phyloP scores from a whole-genome alignment of 1,284 basidiomycete species.

The Apiotrichum veenhuisii region DNA sequence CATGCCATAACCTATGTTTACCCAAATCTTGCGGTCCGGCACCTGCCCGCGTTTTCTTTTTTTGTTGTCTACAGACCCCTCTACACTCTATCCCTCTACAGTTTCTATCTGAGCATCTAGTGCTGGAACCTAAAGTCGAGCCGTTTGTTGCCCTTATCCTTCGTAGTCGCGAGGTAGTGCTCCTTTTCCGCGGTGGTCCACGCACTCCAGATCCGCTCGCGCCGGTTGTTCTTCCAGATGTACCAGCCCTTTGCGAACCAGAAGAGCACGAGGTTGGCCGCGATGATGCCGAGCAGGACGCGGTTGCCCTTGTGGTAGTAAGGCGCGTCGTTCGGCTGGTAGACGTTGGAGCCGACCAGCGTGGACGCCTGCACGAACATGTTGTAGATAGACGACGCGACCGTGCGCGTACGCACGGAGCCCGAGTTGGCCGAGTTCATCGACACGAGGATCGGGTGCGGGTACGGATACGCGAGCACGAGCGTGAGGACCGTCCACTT shows the following conservation, averaged over 20 bases:
- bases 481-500: slow-evolving; percentile 19
- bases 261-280: slow-evolving; percentile 21
- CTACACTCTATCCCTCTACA: no score
- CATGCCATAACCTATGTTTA: no score
- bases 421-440: slow-evolving; percentile 30
- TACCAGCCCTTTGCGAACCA: slow-evolving; percentile 27
- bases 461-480: slow-evolving; percentile 21
- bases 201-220: slow-evolving; percentile 29
- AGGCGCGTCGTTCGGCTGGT: slow-evolving; percentile 29
- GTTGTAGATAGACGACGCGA: slow-evolving; percentile 37
- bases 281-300: slow-evolving; percentile 29
- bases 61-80: no score
- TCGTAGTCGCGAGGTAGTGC: slow-evolving; percentile 30
- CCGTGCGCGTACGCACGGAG: slow-evolving; percentile 35
- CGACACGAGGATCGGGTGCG: slow-evolving; percentile 32
- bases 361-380: slow-evolving; percentile 35
- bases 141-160: slow-evolving; percentile 35
- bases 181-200: slow-evolving; percentile 27
- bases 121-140: slow-evolving; percentile 16
- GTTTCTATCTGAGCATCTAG: no score
- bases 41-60: no score
- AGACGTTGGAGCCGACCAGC: slow-evolving; percentile 38
- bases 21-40: no score
- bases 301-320: slow-evolving; percentile 37
- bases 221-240: slow-evolving; percentile 26